Conservation (phyloP, 148 eudicot genomes). For the Persicaria maculosa region DNA sequence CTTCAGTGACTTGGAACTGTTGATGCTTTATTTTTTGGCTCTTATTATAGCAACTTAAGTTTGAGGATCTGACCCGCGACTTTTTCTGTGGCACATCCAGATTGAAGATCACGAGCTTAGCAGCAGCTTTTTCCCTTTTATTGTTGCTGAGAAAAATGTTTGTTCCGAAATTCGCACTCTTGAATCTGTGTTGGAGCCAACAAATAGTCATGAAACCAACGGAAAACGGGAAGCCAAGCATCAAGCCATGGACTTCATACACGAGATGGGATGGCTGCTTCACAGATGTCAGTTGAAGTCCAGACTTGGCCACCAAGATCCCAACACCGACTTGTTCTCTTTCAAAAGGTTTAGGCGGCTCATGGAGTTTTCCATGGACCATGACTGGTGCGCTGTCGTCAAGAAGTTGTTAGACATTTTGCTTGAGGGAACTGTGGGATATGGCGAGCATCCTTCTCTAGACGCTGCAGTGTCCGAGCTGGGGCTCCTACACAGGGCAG, state of each 20-base stretch:
- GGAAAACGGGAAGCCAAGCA: constrained; percentile 28
- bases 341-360: constrained; percentile 62
- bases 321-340: constrained; percentile 29
- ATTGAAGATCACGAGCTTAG: constrained; percentile 69
- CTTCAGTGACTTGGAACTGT: too few species aligned
- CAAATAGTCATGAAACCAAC: constrained; percentile 28
- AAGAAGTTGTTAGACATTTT: constrained; percentile 55
- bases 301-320: constrained; percentile 31
- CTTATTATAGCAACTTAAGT: neutral
- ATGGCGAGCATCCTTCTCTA: constrained; percentile 39
- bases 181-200: constrained; percentile 38
- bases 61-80: neutral
- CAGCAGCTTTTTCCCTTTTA: constrained; percentile 79
- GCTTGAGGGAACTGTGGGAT: constrained; percentile 42
- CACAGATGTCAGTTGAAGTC: constrained; percentile 44
- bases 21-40: too few species aligned
- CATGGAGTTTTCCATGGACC: constrained; percentile 71
- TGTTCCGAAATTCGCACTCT: constrained; percentile 68
- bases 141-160: constrained; percentile 74
- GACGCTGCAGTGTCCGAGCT: constrained; percentile 44
- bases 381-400: constrained; percentile 80
- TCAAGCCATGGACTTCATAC: constrained; percentile 59
- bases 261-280: constrained; percentile 91
- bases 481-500: constrained; percentile 75
- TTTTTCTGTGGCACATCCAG: constrained; percentile 23